phyloP scores from a whole-genome alignment of 306 rosid species.

The Carpinus fangiana region DNA sequence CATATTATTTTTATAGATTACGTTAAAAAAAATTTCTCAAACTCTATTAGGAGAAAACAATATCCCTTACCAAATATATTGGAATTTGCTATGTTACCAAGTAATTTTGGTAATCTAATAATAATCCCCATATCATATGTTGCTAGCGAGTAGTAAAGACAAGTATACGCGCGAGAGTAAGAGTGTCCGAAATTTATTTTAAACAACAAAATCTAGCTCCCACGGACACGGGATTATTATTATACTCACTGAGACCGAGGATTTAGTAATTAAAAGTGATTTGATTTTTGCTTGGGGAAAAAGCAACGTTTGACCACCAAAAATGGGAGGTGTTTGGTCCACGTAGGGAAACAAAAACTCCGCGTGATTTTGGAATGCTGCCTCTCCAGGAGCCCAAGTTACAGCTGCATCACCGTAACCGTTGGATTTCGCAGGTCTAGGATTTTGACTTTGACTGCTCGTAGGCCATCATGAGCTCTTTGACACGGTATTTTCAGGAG shows the following conservation, averaged over 20 bases:
- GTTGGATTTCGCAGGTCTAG: not conserved
- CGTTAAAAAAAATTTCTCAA: too few species aligned
- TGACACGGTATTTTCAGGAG: too few species aligned
- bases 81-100: too few species aligned
- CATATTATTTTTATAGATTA: too few species aligned
- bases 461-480: not conserved
- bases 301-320: constrained; percentile 4
- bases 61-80: too few species aligned
- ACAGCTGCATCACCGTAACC: not conserved
- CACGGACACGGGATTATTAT: not conserved
- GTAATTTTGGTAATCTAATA: too few species aligned
- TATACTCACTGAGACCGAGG: too few species aligned
- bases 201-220: not conserved
- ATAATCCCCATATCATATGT: not conserved
- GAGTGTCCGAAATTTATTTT: not conserved
- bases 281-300: constrained; percentile 5
- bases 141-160: not conserved
- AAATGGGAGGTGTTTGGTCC: not conserved
- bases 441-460: too few species aligned
- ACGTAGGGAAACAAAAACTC: not conserved
- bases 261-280: not conserved
- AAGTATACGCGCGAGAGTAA: not conserved
- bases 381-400: not conserved
- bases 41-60: too few species aligned
- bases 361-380: not conserved